These are phyloP conservation scores for Pseudevernia furfuracea DNA, from an alignment of 495 filamentous ascomycete species.

Conservation along the genomic window DNA sequence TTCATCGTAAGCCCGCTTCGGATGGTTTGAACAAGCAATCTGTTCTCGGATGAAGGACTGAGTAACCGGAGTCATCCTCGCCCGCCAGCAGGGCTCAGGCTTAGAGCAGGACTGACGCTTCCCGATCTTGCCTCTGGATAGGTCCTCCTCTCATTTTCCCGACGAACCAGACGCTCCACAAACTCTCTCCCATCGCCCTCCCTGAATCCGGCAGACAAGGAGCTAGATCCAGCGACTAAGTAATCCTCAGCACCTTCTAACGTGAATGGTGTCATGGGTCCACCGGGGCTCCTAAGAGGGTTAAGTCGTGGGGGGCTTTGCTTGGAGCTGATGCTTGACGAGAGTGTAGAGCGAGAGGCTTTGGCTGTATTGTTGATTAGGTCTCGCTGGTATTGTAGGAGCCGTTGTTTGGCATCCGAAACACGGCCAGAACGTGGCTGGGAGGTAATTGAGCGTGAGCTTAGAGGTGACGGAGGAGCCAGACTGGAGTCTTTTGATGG, in stretches of 20 bases:
- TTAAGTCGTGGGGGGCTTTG: slow-evolving; percentile 52
- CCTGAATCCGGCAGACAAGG: slow-evolving; percentile 22
- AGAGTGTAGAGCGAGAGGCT: slow-evolving; percentile 21
- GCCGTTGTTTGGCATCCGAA: slow-evolving; percentile 40
- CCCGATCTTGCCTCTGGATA: slow-evolving; percentile 21
- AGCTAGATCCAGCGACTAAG: slow-evolving; percentile 36
- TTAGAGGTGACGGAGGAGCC: background rate
- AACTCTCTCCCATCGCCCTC: slow-evolving; percentile 28
- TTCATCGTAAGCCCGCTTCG: background rate
- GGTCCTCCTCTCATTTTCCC: slow-evolving; percentile 32
- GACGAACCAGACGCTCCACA: slow-evolving; percentile 35
- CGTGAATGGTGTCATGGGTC: slow-evolving; percentile 65
- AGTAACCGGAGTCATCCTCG: slow-evolving; percentile 2
- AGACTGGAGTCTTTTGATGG: slow-evolving; percentile 26
- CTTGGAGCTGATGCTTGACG: slow-evolving; percentile 29
- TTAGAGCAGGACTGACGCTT: slow-evolving; percentile 20
- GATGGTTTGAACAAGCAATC: background rate
- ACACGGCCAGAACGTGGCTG: slow-evolving; percentile 13
- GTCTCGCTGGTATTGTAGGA: slow-evolving; percentile 54
- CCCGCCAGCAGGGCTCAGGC: slow-evolving; percentile 20
- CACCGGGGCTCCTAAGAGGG: slow-evolving; percentile 63
- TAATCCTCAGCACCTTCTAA: slow-evolving; percentile 54
- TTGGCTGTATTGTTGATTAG: slow-evolving; percentile 43
- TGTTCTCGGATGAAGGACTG: background rate
- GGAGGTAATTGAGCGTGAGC: slow-evolving; percentile 12